Evolutionary conservation across 805 yeast species (phyloP).

Genomic region (Pichia thaimueangensis): DNA sequence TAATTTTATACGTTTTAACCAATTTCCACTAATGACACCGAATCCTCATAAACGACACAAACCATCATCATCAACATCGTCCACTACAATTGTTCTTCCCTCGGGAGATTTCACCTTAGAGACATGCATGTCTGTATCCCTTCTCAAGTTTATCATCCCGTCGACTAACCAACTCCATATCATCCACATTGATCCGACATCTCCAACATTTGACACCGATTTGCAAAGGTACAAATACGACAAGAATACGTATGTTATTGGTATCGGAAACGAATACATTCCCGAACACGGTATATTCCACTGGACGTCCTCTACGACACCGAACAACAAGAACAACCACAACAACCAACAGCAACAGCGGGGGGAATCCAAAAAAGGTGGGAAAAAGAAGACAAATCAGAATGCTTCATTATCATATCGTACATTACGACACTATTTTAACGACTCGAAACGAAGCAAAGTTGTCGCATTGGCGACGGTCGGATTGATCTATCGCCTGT

Average conservation of each 20-base stretch:
- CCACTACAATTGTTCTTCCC: background rate
- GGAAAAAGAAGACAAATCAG: background rate
- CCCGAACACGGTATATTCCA: conserved; percentile 1
- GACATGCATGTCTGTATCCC: background rate
- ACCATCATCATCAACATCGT: background rate
- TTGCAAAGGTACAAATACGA: background rate
- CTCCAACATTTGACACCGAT: too few species aligned
- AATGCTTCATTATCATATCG: background rate
- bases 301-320: background rate
- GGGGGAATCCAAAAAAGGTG: background rate
- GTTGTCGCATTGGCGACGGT: conserved; percentile 60
- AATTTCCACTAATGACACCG: too few species aligned
- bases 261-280: background rate
- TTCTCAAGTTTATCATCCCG: background rate
- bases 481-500: conserved; percentile 83
- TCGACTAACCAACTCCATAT: too few species aligned
- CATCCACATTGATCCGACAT: too few species aligned
- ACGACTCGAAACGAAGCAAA: conserved; percentile 4
- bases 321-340: background rate
- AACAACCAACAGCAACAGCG: background rate
- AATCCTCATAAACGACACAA: conserved; percentile 1
- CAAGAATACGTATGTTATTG: background rate
- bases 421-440: background rate
- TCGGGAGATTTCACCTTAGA: conserved; percentile 4
- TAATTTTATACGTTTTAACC: too few species aligned